Evolutionary conservation across 78 protist species (phyloP).

Genomic region (Emiliania huxleyi): DNA sequence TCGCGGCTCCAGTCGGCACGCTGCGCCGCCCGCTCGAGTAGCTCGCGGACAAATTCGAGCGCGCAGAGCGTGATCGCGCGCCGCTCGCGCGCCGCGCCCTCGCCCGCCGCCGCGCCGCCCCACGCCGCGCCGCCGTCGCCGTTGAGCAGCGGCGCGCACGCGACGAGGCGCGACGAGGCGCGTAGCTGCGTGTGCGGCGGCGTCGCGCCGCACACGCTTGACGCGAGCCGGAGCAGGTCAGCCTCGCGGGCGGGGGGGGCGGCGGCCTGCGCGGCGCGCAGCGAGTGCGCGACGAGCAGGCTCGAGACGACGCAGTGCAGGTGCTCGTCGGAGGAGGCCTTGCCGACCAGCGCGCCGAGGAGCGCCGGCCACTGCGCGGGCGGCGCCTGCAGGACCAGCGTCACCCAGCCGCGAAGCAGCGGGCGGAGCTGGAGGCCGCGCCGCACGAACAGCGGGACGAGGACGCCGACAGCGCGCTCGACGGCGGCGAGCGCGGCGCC

Average conservation of each 20-base stretch:
- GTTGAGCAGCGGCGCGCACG: background rate
- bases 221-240: background rate
- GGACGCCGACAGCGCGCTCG: background rate
- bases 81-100: background rate
- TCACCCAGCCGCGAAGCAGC: background rate
- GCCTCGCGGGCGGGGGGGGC: background rate
- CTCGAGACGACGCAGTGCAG: background rate
- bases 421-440: background rate
- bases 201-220: background rate
- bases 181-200: background rate
- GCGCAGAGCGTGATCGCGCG: background rate
- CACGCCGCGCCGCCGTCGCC: background rate
- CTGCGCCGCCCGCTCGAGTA: background rate
- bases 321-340: background rate
- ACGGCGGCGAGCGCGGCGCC: background rate
- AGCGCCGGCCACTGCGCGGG: background rate
- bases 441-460: background rate
- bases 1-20: background rate
- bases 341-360: background rate
- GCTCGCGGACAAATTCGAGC: background rate
- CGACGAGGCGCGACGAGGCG: background rate
- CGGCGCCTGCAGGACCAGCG: background rate
- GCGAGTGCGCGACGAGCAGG: background rate
- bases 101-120: background rate
- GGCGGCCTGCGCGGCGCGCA: background rate